A percentile compares a stretch with the other conserved stretches of the same genome.
phyloP scores from a whole-genome alignment of 352 stramenopile genomes.

The Albugo laibachii region DNA sequence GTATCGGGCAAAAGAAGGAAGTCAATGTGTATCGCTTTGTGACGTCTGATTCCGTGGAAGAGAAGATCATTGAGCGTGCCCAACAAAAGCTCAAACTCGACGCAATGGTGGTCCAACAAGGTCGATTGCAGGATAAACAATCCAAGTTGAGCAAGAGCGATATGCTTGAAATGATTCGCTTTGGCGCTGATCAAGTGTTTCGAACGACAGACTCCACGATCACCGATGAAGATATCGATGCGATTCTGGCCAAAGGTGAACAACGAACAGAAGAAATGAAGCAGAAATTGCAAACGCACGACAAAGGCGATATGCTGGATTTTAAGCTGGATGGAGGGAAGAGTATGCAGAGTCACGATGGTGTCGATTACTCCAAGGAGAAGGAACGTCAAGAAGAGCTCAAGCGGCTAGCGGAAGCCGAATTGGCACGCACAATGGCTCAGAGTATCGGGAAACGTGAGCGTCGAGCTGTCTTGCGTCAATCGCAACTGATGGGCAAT shows the following conservation, averaged over 20 bases:
- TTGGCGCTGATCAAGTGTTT: constrained; percentile 96
- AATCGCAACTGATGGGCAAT: constrained; percentile 25
- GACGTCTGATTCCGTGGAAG: constrained; percentile 94
- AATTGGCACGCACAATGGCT: constrained; percentile 55
- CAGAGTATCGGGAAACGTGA: constrained; percentile 74
- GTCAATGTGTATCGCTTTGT: constrained; percentile 92
- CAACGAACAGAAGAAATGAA: constrained; percentile 77
- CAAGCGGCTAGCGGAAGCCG: constrained; percentile 62
- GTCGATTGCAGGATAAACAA: constrained; percentile 69
- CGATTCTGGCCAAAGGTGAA: constrained; percentile 85
- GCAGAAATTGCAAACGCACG: constrained; percentile 65
- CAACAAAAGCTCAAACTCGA: constrained; percentile 93
- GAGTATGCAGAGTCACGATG: constrained; percentile 90
- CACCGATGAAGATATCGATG: constrained; percentile 97
- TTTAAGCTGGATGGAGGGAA: constrained; percentile 85
- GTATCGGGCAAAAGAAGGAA: constrained; percentile 97
- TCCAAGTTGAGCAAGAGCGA: constrained; percentile 91
- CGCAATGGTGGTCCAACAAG: constrained; percentile 75
- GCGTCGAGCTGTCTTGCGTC: constrained; percentile 51
- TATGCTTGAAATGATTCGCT: constrained; percentile 93
- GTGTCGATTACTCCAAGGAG: constrained; percentile 90
- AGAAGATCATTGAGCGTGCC: constrained; percentile 96
- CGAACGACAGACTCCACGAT: constrained; percentile 91
- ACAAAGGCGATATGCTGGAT: constrained; percentile 74
- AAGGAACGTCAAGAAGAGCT: constrained; percentile 73